Evolutionary conservation across 2,329 filamentous ascomycete species (phyloP), one percentile per base, ranked within the genome.

Genomic region (Verticillium nonalfalfae): DNA sequence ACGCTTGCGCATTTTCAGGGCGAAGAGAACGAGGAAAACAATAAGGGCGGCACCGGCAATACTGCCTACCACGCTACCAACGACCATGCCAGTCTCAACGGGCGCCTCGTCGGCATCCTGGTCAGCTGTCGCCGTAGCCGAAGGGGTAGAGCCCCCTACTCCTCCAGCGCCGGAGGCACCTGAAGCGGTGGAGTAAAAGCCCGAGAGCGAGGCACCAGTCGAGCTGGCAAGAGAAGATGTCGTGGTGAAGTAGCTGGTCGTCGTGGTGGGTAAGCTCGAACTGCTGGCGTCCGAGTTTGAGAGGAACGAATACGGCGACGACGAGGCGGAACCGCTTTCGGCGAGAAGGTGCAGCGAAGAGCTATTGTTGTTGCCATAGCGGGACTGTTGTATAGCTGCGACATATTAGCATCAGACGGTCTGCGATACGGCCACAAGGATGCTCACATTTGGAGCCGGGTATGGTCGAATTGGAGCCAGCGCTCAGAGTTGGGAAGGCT

Each of bases 21-120:
- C 67, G 62, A 82, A 74, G 61, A 88, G 71, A 6, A 85, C 70
- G 21, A 87, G 69, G 4, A 87, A 69, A 4, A 84, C 72, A 57
- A 89, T 70, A 56, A 88, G 74, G 13, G 84, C 85, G 1, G 84
- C 71, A n/a, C 85, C 86, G 15, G 85, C 85, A 36, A 89, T 70
- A 50, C 82, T 78, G 26, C 84, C 84, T 18, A 87, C 75, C 1
- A 87, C 82, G 36, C 84, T 79, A 1, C 84, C 84, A 7, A 85
- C 82, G 34, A 87, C 65, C 59, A 63, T 65, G 21, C 60, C 61
- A 7, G 68, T 69, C 21, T 66, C 64, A 7, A 61, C 62, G 5
- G 64, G 14, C 33, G 61, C 57, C 18, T 21, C 35, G 7, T 60
- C 56, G 33, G 36, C 26, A 58, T 35, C 39, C 15, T 60, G 58